Evolutionary conservation across 768 basidiomycete species (phyloP).

Genomic region (Mycena albidolilacea): DNA sequence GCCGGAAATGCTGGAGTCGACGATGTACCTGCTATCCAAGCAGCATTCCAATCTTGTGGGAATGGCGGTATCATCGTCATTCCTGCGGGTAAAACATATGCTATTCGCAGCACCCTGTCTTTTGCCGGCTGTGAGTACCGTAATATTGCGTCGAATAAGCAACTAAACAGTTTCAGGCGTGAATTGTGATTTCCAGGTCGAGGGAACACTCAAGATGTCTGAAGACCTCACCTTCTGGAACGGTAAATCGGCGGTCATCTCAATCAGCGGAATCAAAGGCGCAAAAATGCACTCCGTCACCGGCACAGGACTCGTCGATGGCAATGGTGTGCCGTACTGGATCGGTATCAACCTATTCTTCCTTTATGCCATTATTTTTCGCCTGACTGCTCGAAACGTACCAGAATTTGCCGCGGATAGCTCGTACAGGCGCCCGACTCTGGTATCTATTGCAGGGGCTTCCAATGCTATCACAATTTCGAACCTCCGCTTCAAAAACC

Average conservation of each 20-base stretch:
- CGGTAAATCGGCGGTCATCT: constrained; percentile 43
- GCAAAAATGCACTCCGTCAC: constrained; percentile 47
- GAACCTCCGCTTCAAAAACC: constrained; percentile 49
- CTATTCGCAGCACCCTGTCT: constrained; percentile 46
- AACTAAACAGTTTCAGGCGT: constrained; percentile 20
- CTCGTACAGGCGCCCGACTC: constrained; percentile 47
- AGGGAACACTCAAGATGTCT: constrained; percentile 49
- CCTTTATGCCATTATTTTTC: background rate
- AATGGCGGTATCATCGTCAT: constrained; percentile 50
- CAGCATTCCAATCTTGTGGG: constrained; percentile 49
- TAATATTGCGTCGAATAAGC: background rate
- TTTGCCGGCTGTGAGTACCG: constrained; percentile 46
- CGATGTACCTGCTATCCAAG: constrained; percentile 50
- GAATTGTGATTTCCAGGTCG: constrained; percentile 48
- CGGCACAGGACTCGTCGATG: constrained; percentile 49
- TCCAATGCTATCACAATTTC: constrained; percentile 47
- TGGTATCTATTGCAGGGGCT: constrained; percentile 45
- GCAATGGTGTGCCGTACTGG: constrained; percentile 51
- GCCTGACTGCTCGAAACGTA: background rate
- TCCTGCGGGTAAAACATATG: constrained; percentile 45
- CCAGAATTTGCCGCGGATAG: constrained; percentile 47
- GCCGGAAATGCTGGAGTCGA: constrained; percentile 44
- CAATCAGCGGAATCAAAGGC: constrained; percentile 44
- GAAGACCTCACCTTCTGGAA: constrained; percentile 48
- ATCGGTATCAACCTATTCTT: constrained; percentile 32